phyloP scores from a whole-genome alignment of 2,329 filamentous ascomycete genomes.

The Cytospora piceae region DNA sequence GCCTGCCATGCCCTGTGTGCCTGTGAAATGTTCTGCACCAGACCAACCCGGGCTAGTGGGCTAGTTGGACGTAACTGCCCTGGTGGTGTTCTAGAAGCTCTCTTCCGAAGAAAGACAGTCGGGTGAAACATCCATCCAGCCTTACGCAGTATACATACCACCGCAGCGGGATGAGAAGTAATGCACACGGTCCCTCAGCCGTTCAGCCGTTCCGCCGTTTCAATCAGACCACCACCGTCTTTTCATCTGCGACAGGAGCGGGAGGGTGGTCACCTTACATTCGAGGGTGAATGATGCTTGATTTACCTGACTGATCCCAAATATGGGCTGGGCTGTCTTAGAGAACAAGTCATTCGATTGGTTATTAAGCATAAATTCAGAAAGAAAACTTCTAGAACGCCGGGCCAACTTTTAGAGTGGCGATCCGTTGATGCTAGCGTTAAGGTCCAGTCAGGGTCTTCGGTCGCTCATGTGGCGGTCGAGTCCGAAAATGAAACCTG shows the following conservation, averaged over 20 bases:
- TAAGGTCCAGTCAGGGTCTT: not conserved
- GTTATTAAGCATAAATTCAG: not conserved
- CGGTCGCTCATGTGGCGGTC: slow-evolving; percentile 12
- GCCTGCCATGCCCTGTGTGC: too few species aligned
- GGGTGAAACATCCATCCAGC: not conserved
- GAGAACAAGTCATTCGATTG: not conserved
- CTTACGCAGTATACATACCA: not conserved
- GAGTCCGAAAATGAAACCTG: slow-evolving; percentile 24
- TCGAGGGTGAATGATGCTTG: not conserved
- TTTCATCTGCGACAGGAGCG: not conserved
- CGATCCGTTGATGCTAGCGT: slow-evolving; percentile 15
- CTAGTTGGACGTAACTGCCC: not conserved
- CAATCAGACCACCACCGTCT: not conserved
- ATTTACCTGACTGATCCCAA: not conserved
- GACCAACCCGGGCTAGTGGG: not conserved
- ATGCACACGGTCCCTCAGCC: not conserved
- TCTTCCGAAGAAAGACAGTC: not conserved
- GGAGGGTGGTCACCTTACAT: not conserved
- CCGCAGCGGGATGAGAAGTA: too few species aligned
- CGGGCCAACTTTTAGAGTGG: slow-evolving; percentile 9
- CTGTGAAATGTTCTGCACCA: not conserved
- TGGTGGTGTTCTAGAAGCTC: not conserved
- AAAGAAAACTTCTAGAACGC: not conserved
- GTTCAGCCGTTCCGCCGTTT: not conserved
- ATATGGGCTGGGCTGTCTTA: not conserved